Base-by-base conservation (phyloP, 352 stramenopile genomes). In the Thalassiosira exigua region DNA sequence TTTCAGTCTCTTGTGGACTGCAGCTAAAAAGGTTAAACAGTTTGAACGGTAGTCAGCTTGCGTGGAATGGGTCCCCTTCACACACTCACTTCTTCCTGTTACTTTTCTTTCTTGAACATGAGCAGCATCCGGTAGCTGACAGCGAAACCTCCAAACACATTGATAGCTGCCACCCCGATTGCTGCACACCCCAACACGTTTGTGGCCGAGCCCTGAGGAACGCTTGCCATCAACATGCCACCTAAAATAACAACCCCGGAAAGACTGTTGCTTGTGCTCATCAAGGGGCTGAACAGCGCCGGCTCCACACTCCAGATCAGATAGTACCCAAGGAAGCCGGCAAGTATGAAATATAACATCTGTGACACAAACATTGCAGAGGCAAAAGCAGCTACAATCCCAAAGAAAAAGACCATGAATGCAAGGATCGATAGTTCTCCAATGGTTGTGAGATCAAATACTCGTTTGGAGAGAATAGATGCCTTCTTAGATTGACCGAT, bases 101-200 rank as follows among this genome's bases (percentile, higher is more conserved):
- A 62, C 33, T 81, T 51, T 24, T 84, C 75, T 53, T 82, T 84
- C 41, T 87, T 82, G 67, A 90, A 90, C 82, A 90, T 87, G 46
- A 85, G 58, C 14, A 90, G 71, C 82, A 90, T 90, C 42, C 79
- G 57, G 50, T 86, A 87, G 17, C 70, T 82, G 0, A 90, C 76
- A n/a, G 79, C 64, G 60, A 90, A 90, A 17, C 82, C 82, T 56
- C 82, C 82, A 76, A 87, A 85, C 0, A 90, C 79, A 54, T 90
- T 90, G 29, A 90, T 84, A 1, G 79, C 69, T 4, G 79, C 75
- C 11, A 90, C 68, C 14, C 64, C 32, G n/a, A 79, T 87, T 17
- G 82, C 66, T 62, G 52, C 71, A 56, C 79, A 86, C 46, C 79
- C 82, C 3, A 90, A 50, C 21, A 84, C 59, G 50, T 82, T 83